Conservation (phyloP, 2,329 filamentous ascomycete species). For the Monosporascus sp. region DNA sequence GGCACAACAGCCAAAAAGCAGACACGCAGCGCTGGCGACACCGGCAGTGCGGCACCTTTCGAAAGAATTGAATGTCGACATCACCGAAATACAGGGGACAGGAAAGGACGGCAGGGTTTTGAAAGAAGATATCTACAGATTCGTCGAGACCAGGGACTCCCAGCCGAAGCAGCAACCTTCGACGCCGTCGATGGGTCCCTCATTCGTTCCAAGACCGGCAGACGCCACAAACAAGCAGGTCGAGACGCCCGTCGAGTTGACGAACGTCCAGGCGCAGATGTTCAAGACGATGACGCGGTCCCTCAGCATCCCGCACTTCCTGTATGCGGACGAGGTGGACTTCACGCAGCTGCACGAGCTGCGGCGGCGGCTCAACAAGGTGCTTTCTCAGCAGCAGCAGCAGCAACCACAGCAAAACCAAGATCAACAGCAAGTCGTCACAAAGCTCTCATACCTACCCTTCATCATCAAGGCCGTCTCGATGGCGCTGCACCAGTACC, state of each 20-base stretch:
- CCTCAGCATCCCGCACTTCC: slow-evolving; percentile 86
- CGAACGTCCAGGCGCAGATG: slow-evolving; percentile 83
- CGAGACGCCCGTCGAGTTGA: slow-evolving; percentile 67
- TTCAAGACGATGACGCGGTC: slow-evolving; percentile 97
- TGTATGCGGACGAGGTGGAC: slow-evolving; percentile 88
- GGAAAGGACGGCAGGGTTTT: slow-evolving; percentile 86
- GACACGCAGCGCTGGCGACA: slow-evolving; percentile 73
- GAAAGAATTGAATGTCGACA: slow-evolving; percentile 73
- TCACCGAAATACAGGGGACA: slow-evolving; percentile 73
- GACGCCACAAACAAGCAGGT: slow-evolving; percentile 46
- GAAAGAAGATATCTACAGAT: slow-evolving; percentile 85
- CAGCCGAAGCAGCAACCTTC: not conserved
- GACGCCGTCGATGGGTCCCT: slow-evolving; percentile 20
- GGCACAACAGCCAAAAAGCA: slow-evolving; percentile 43
- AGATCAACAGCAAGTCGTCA: slow-evolving; percentile 39
- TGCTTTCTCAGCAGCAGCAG: slow-evolving; percentile 39
- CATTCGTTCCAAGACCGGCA: slow-evolving; percentile 24
- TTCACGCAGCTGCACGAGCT: slow-evolving; percentile 69
- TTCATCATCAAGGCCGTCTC: slow-evolving; percentile 97
- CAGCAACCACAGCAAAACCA: not conserved
- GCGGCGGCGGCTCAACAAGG: slow-evolving; percentile 67
- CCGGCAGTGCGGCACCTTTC: slow-evolving; percentile 86
- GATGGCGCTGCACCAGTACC: slow-evolving; percentile 73
- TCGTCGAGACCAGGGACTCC: slow-evolving; percentile 46
- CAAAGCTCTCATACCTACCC: slow-evolving; percentile 81